Percentiles rank a stretch among this genome's conserved stretches.
Evolutionary conservation across 805 yeast genomes (phyloP).

Genomic region (Priceomyces castillae): DNA sequence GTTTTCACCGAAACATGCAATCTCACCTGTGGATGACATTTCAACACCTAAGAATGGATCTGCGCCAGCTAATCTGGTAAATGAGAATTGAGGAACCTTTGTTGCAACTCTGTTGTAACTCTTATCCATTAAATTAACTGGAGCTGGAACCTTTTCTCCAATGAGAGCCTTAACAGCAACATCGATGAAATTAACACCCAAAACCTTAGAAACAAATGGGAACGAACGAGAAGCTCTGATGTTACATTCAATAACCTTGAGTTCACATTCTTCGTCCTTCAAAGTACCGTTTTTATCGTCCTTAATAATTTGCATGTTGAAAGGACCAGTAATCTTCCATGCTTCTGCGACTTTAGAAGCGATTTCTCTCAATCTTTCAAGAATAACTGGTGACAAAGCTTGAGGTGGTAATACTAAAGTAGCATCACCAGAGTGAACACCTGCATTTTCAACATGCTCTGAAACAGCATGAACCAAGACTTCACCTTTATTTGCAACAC

Average conservation of each 20-base stretch:
- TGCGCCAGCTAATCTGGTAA: slow-evolving; percentile 98
- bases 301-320: slow-evolving; percentile 95
- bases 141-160: slow-evolving; percentile 69
- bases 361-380: slow-evolving; percentile 76
- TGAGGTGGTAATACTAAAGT: slow-evolving; percentile 93
- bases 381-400: slow-evolving; percentile 58
- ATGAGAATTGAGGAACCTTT: slow-evolving; percentile 97
- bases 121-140: slow-evolving; percentile 78
- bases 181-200: slow-evolving; percentile 92
- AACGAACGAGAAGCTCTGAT: slow-evolving; percentile 97
- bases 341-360: slow-evolving; percentile 93
- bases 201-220: slow-evolving; percentile 97
- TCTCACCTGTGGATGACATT: slow-evolving; percentile 99
- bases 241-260: slow-evolving; percentile 98
- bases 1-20: slow-evolving; percentile 92
- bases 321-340: slow-evolving; percentile 96
- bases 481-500: slow-evolving; percentile 86
- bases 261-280: slow-evolving; percentile 51
- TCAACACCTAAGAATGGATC: slow-evolving; percentile 99
- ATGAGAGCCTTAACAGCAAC: slow-evolving; percentile 88
- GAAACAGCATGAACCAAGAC: slow-evolving; percentile 93
- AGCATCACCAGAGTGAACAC: slow-evolving; percentile 99
- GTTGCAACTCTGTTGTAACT: slow-evolving; percentile 78
- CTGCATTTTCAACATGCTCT: slow-evolving; percentile 98
- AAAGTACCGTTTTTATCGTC: slow-evolving; percentile 60